phyloP scores from a whole-genome alignment of 768 basidiomycete species.

The Auricularia sp. region DNA sequence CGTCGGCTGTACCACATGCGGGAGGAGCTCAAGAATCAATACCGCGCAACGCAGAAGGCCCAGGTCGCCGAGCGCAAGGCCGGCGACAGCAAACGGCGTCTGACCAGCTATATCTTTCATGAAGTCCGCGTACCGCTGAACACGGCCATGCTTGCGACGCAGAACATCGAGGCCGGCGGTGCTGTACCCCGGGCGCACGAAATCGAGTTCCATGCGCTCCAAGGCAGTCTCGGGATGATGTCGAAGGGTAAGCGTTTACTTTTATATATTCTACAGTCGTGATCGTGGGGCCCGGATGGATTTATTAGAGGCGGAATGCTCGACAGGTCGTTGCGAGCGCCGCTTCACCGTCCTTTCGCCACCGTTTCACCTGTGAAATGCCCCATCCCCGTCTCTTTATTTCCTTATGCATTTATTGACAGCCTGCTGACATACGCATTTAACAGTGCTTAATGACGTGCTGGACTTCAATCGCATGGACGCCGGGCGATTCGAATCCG shows the following conservation, averaged over 20 bases:
- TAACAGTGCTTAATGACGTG: constrained; percentile 62
- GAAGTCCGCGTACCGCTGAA: constrained; percentile 73
- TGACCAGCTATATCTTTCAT: constrained; percentile 36
- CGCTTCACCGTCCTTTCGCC: no score
- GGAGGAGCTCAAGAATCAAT: constrained; percentile 44
- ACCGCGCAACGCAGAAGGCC: constrained; percentile 50
- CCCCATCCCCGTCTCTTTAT: no score
- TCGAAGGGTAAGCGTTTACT: constrained; percentile 46
- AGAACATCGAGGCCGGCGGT: constrained; percentile 80
- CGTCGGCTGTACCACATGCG: constrained; percentile 39
- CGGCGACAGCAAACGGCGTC: constrained; percentile 70
- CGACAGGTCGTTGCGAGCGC: background rate
- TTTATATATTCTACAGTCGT: background rate
- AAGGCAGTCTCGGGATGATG: constrained; percentile 81
- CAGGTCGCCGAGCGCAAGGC: constrained; percentile 52
- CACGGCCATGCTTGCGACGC: constrained; percentile 76
- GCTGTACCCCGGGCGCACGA: constrained; percentile 65
- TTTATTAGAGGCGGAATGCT: constrained; percentile 10
- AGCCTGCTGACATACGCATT: background rate
- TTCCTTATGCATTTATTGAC: no score
- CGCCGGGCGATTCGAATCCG: constrained; percentile 69
- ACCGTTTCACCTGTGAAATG: no score
- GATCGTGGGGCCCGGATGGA: no score
- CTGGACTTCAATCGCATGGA: constrained; percentile 84
- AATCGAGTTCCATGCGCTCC: constrained; percentile 80